These are phyloP conservation scores for Acanthamoeba sp. DNA, from an alignment of 208 protist genomes.

Conservation along the genomic window DNA sequence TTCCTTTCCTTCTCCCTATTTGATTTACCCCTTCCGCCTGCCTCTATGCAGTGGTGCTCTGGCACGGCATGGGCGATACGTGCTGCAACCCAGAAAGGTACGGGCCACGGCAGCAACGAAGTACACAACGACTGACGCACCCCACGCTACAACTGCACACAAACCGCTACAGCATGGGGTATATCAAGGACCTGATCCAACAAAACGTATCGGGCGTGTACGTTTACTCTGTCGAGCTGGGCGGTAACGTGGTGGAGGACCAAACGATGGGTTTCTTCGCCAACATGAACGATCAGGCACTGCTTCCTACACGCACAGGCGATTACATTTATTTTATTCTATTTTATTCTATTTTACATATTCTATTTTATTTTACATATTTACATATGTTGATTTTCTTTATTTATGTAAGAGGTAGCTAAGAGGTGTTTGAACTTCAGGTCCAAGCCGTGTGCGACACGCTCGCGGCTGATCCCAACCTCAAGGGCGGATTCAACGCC, in stretches of 20 bases:
- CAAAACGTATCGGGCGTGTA: constrained; percentile 21
- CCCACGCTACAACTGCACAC: too few species aligned
- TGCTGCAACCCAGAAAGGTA: constrained; percentile 72
- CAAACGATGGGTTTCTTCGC: constrained; percentile 3
- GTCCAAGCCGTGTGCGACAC: constrained; percentile 68
- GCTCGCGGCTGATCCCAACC: constrained; percentile 78
- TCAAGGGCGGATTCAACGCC: constrained; percentile 83
- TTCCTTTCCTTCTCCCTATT: too few species aligned
- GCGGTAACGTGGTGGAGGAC: constrained; percentile 35
- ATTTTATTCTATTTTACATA: too few species aligned
- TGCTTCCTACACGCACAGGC: neutral
- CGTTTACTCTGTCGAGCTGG: constrained; percentile 49
- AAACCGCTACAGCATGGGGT: constrained; percentile 69
- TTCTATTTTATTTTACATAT: neutral
- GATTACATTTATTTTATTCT: neutral
- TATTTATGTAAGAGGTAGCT: too few species aligned
- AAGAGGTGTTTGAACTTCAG: too few species aligned
- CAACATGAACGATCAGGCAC: constrained; percentile 63
- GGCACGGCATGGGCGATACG: constrained; percentile 80
- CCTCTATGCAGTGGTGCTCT: constrained; percentile 62
- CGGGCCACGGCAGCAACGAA: too few species aligned
- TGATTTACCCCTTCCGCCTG: too few species aligned
- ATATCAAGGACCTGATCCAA: constrained; percentile 65
- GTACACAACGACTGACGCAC: too few species aligned
- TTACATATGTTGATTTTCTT: neutral